Percentiles rank a stretch among this genome's conserved stretches.
These are phyloP conservation scores for Capsicum pubescens DNA, from an alignment of 257 asterid species.

Conservation along the genomic window DNA sequence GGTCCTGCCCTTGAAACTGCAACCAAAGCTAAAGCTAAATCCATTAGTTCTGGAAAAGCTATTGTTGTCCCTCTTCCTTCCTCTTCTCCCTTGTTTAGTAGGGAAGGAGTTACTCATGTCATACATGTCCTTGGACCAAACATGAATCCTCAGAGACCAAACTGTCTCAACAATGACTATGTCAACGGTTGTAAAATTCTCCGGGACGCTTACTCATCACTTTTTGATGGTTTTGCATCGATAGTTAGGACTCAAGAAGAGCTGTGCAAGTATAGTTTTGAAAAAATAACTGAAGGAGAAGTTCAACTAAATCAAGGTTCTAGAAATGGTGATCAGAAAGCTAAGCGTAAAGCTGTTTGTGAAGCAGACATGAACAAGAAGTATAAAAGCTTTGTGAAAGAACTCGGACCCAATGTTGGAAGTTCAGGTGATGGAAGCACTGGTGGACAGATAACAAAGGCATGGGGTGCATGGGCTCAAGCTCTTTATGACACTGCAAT, in stretches of 20 bases:
- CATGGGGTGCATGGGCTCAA: constrained; percentile 70
- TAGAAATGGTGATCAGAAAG: constrained; percentile 50
- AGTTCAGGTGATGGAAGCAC: constrained; percentile 32
- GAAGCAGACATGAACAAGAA: constrained; percentile 58
- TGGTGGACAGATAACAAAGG: constrained; percentile 40
- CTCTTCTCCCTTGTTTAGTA: constrained; percentile 65
- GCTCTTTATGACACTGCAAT: constrained; percentile 76
- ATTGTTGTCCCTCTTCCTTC: constrained; percentile 76
- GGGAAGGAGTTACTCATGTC: constrained; percentile 86
- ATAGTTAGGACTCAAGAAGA: constrained; percentile 41
- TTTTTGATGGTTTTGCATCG: constrained; percentile 79
- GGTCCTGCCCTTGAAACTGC: constrained; percentile 76
- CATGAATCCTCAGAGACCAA: constrained; percentile 90
- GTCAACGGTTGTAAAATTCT: constrained; percentile 72
- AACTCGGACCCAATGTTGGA: constrained; percentile 41
- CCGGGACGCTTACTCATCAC: constrained; percentile 80
- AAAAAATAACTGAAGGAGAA: constrained; percentile 32
- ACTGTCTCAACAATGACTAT: constrained; percentile 75
- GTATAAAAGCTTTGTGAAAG: constrained; percentile 45
- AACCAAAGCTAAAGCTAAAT: constrained; percentile 71
- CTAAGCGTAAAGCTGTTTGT: constrained; percentile 53
- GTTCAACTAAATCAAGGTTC: constrained; percentile 33
- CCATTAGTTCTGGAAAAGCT: constrained; percentile 74
- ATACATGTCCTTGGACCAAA: constrained; percentile 98
- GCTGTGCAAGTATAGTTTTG: constrained; percentile 28